Conservation (phyloP, 148 eudicot species). For the Chenopodium suecicum region DNA sequence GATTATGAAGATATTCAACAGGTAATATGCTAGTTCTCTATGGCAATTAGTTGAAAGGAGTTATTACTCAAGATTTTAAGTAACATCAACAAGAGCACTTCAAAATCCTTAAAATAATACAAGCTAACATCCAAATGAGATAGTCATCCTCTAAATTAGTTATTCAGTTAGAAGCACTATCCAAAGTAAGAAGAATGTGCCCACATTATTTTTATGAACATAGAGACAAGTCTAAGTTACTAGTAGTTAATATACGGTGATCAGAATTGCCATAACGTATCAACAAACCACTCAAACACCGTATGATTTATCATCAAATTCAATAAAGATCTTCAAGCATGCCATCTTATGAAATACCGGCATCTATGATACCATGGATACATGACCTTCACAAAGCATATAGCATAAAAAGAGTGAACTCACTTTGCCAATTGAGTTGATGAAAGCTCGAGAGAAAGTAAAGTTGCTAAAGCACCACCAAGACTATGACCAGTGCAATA, state of each 20-base stretch:
- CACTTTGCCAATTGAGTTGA: conserved; percentile 88
- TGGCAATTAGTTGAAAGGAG: not conserved
- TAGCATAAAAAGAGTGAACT: conserved; percentile 35
- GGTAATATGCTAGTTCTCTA: not conserved
- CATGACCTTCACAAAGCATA: not conserved
- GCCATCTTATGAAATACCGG: not conserved
- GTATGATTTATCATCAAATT: not conserved
- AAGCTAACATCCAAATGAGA: not conserved
- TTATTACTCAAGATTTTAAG: not conserved
- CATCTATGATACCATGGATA: not conserved
- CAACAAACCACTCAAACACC: not conserved
- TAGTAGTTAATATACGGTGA: not conserved
- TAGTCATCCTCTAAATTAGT: not conserved
- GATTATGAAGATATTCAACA: not conserved
- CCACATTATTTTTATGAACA: not conserved
- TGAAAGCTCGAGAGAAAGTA: conserved; percentile 92
- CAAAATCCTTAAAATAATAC: not conserved
- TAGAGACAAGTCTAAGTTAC: not conserved
- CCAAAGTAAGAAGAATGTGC: not conserved
- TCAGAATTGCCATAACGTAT: not conserved
- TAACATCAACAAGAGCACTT: not conserved
- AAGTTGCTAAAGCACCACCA: conserved; percentile 97
- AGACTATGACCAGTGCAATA: conserved; percentile 96
- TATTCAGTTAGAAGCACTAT: not conserved
- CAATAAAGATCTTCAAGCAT: not conserved